Percentiles rank a stretch among this genome's conserved stretches.
phyloP scores from a whole-genome alignment of 495 filamentous ascomycete genomes.

The Echria macrotheca region DNA sequence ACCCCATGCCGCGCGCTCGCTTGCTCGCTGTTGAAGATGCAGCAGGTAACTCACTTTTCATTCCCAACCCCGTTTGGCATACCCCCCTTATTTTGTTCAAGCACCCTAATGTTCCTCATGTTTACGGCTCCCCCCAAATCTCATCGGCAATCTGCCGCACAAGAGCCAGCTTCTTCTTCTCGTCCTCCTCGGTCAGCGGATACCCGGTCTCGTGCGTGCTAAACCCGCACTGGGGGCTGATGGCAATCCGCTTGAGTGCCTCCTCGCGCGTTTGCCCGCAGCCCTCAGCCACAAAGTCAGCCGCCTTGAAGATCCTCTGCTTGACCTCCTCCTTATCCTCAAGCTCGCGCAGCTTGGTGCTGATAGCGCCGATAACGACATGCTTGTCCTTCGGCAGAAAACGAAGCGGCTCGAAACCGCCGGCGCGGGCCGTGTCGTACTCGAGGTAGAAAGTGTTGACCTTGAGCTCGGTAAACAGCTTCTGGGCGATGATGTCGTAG shows the following conservation, averaged over 20 bases:
- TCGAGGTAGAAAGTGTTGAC: slow-evolving; percentile 80
- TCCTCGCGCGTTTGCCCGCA: slow-evolving; percentile 56
- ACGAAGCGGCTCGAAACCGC: slow-evolving; percentile 73
- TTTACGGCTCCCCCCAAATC: slow-evolving; percentile 60
- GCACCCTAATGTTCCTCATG: too few relatives aligned
- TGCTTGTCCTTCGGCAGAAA: slow-evolving; percentile 67
- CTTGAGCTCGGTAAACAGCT: slow-evolving; percentile 70
- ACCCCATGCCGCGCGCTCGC: not conserved
- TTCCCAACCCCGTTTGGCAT: too few relatives aligned
- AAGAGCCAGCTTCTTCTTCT: slow-evolving; percentile 64
- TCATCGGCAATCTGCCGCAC: slow-evolving; percentile 66
- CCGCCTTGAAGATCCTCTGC: slow-evolving; percentile 59
- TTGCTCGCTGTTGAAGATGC: slow-evolving; percentile 15
- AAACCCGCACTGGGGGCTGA: slow-evolving; percentile 79
- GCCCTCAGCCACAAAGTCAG: slow-evolving; percentile 66
- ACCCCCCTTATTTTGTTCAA: too few relatives aligned
- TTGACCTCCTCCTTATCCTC: slow-evolving; percentile 74
- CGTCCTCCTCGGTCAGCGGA: slow-evolving; percentile 56
- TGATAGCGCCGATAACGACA: slow-evolving; percentile 71
- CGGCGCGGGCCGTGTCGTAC: slow-evolving; percentile 71
- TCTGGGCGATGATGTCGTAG: slow-evolving; percentile 74
- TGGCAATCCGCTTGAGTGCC: slow-evolving; percentile 61
- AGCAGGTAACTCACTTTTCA: slow-evolving; percentile 7
- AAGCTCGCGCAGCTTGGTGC: slow-evolving; percentile 65
- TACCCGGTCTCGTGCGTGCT: slow-evolving; percentile 67